Percentiles rank a stretch among this genome's conserved stretches.
These are phyloP conservation scores for Colletotrichum aenigma DNA, from an alignment of 2,329 filamentous ascomycete genomes.

Conservation along the genomic window DNA sequence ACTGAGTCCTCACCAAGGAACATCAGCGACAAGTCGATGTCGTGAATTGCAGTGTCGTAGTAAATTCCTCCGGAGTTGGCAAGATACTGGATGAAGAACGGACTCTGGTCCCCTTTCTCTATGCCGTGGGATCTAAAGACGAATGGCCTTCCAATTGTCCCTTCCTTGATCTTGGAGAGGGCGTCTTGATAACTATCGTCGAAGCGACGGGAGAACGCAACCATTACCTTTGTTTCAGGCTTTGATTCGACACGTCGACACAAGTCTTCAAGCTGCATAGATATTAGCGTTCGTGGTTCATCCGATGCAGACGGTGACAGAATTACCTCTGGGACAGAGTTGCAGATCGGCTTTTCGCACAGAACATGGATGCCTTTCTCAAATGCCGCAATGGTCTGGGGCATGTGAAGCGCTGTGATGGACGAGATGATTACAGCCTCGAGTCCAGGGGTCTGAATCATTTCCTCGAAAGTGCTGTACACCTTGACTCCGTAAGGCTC, in stretches of 20 bases:
- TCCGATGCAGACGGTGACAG: not conserved
- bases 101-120: constrained; percentile 66
- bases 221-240: constrained; percentile 63
- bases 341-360: constrained; percentile 65
- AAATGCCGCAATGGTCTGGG: constrained; percentile 61
- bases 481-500: constrained; percentile 44
- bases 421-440: constrained; percentile 46
- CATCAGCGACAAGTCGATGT: constrained; percentile 45
- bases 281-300: not conserved
- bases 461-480: constrained; percentile 50
- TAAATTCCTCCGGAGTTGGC: constrained; percentile 70
- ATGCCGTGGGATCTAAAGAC: constrained; percentile 69
- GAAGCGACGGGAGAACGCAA: constrained; percentile 48
- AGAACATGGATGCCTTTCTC: constrained; percentile 58
- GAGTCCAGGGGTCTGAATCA: constrained; percentile 39
- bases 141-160: constrained; percentile 62
- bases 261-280: not conserved
- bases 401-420: constrained; percentile 58
- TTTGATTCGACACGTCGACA: not conserved
- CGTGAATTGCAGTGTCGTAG: constrained; percentile 73
- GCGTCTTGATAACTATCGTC: constrained; percentile 69
- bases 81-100: constrained; percentile 72
- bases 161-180: constrained; percentile 51
- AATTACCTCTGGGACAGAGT: constrained; percentile 59
- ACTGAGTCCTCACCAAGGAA: not conserved